phyloP scores from a whole-genome alignment of 148 eudicot genomes.

The Linanthus parryae region DNA sequence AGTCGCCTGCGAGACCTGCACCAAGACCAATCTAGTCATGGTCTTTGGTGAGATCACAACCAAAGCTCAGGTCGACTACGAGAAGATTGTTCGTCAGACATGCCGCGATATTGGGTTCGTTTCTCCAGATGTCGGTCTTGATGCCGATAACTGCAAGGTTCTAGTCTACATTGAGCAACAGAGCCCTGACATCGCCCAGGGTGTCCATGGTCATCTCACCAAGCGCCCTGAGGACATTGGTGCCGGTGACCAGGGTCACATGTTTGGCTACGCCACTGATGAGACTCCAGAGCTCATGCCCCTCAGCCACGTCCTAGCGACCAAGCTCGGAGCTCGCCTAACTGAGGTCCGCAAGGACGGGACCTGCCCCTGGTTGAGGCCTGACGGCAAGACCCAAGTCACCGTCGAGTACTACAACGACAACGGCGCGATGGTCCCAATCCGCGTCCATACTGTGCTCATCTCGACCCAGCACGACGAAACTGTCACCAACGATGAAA shows the following conservation, averaged over 20 bases:
- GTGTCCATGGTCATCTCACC: conserved; percentile 26
- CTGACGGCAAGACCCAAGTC: conserved; percentile 26
- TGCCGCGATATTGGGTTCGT: conserved; percentile 20
- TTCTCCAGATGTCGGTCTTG: conserved; percentile 18
- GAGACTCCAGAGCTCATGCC: conserved; percentile 26
- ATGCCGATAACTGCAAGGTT: conserved; percentile 22
- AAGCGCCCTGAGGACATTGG: conserved; percentile 26
- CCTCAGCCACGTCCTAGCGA: conserved; percentile 24
- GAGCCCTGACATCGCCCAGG: conserved; percentile 22
- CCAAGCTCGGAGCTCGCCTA: conserved; percentile 23
- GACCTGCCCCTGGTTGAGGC: conserved; percentile 29
- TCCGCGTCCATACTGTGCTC: conserved; percentile 22
- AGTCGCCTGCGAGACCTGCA: conserved; percentile 24
- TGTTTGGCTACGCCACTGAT: conserved; percentile 28
- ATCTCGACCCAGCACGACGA: conserved; percentile 28
- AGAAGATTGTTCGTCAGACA: conserved; percentile 20
- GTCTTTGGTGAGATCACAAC: conserved; percentile 22
- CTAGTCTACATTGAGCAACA: conserved; percentile 22
- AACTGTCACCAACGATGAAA: conserved; percentile 25
- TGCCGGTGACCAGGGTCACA: conserved; percentile 25
- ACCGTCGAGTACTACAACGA: conserved; percentile 25
- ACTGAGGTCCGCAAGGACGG: conserved; percentile 24
- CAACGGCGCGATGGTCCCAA: conserved; percentile 24
- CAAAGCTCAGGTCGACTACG: conserved; percentile 20
- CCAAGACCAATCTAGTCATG: conserved; percentile 26